Percentiles rank a stretch among this genome's conserved stretches.
Conservation (phyloP, 2,329 filamentous ascomycete genomes). For the Ophiobolus disseminans region DNA sequence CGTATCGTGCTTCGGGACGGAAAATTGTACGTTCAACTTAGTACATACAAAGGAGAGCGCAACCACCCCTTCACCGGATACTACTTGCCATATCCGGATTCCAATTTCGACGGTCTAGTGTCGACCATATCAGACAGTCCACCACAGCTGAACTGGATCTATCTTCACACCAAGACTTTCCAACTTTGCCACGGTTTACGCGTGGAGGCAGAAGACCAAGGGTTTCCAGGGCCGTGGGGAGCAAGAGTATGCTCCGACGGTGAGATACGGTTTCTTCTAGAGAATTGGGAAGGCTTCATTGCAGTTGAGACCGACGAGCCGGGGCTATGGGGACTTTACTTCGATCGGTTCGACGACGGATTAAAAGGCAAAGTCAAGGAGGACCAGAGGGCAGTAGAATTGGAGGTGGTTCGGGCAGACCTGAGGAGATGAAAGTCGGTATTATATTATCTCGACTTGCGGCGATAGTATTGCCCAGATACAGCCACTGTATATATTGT, state of each 20-base stretch:
- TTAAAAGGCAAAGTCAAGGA: constrained; percentile 45
- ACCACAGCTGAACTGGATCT: constrained; percentile 73
- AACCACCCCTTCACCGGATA: constrained; percentile 57
- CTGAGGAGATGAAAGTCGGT: constrained; percentile 7
- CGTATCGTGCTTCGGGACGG: constrained; percentile 23
- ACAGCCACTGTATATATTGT: no score
- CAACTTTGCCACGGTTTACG: constrained; percentile 58
- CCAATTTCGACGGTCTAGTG: constrained; percentile 54
- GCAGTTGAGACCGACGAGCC: constrained; percentile 59
- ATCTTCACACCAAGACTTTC: constrained; percentile 62
- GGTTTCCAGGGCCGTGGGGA: constrained; percentile 49
- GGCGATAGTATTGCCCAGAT: not conserved
- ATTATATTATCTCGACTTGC: not conserved
- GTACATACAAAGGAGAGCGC: constrained; percentile 20
- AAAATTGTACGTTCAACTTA: constrained; percentile 28
- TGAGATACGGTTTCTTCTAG: constrained; percentile 61
- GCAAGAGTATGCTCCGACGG: constrained; percentile 77
- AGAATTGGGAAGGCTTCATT: constrained; percentile 63
- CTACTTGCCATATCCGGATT: constrained; percentile 56
- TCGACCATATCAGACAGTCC: constrained; percentile 59
- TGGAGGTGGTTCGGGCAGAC: constrained; percentile 23
- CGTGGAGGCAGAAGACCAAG: constrained; percentile 67
- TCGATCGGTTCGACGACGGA: constrained; percentile 54
- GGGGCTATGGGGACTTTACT: constrained; percentile 60
- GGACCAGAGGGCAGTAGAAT: constrained; percentile 21